phyloP scores from a whole-genome alignment of 2,329 filamentous ascomycete genomes.

The Cryoendolithus antarcticus region DNA sequence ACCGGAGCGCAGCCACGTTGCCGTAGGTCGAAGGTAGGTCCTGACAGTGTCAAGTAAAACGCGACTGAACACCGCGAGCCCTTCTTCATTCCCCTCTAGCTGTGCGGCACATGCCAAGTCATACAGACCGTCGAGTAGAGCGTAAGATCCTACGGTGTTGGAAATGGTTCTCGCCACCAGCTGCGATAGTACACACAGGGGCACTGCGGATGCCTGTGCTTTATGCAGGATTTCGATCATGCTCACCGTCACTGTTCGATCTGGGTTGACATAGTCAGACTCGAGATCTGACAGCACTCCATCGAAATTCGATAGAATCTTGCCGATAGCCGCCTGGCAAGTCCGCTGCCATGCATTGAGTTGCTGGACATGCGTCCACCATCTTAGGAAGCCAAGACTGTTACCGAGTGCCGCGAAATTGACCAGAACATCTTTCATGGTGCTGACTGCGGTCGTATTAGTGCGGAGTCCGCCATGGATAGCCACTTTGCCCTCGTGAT shows the following conservation, averaged over 20 bases:
- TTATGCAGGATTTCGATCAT: conserved; percentile 50
- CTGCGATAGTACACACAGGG: neutral
- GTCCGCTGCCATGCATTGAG: conserved; percentile 46
- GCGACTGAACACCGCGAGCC: conserved; percentile 51
- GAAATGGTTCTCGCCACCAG: no score
- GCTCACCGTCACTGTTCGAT: conserved; percentile 49
- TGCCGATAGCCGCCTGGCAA: conserved; percentile 52
- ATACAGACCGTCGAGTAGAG: conserved; percentile 68
- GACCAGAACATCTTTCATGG: conserved; percentile 3
- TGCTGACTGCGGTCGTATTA: conserved; percentile 11
- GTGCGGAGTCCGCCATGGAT: conserved; percentile 13
- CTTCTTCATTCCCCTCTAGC: conserved; percentile 48
- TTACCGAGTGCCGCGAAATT: conserved; percentile 39
- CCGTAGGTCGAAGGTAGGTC: conserved; percentile 69
- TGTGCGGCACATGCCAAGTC: conserved; percentile 58
- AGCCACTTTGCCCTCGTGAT: no score
- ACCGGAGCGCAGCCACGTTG: conserved; percentile 74
- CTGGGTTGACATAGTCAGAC: conserved; percentile 43
- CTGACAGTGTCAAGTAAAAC: conserved; percentile 74
- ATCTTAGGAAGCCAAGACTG: conserved; percentile 35
- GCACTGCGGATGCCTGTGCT: conserved; percentile 1
- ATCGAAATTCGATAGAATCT: conserved; percentile 48
- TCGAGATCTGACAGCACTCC: conserved; percentile 47
- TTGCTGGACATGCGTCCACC: conserved; percentile 31
- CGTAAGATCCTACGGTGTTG: conserved; percentile 33